Evolutionary conservation across 345 rosid genomes (phyloP).

Genomic region (Triadica sebifera): DNA sequence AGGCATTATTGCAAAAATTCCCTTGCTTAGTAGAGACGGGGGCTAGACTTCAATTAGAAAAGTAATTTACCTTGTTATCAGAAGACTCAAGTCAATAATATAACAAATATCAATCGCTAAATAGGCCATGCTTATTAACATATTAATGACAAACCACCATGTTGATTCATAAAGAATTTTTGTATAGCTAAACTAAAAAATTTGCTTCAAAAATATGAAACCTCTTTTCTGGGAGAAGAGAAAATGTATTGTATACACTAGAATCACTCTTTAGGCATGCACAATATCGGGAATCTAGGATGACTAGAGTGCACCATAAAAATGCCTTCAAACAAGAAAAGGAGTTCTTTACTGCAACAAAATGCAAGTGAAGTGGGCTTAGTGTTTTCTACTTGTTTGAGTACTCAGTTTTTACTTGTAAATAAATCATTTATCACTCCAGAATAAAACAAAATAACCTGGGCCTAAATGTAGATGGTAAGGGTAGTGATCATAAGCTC

Average conservation of each 20-base stretch:
- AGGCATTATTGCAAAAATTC: no score
- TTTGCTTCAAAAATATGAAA: neutral
- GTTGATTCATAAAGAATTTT: neutral
- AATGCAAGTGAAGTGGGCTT: no score
- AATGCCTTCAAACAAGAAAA: neutral
- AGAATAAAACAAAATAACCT: neutral
- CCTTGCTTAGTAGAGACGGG: no score
- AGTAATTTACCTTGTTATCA: neutral
- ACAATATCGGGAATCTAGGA: no score
- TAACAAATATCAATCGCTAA: neutral
- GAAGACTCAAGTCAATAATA: neutral
- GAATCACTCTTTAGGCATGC: neutral
- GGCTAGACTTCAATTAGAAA: no score
- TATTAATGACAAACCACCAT: neutral
- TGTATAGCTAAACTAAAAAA: neutral
- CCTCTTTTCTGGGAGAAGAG: neutral
- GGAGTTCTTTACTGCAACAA: no score
- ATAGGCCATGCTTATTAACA: neutral
- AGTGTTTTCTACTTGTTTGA: no score
- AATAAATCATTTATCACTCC: neutral
- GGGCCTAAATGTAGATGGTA: neutral
- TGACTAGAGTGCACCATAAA: neutral
- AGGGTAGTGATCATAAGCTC: neutral
- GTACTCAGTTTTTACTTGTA: no score
- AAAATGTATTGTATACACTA: neutral